A percentile compares a stretch with the other conserved stretches of the same genome.
phyloP scores from a whole-genome alignment of 2,329 filamentous ascomycete species.

The Curvularia sp. region DNA sequence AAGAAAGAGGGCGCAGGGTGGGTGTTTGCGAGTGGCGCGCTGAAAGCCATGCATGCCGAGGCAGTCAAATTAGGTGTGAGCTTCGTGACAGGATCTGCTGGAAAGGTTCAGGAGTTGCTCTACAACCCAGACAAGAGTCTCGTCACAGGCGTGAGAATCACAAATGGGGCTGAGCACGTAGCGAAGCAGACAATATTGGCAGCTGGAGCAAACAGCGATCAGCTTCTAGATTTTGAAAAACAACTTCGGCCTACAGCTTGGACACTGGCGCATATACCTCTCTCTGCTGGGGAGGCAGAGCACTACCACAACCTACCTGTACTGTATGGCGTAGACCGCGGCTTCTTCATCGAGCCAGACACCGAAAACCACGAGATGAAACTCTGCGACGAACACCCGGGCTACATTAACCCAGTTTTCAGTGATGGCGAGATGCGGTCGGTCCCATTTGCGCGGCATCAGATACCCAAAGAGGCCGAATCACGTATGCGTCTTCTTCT shows the following conservation, averaged over 20 bases:
- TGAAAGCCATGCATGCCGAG: slow-evolving; percentile 57
- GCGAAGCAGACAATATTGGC: slow-evolving; percentile 59
- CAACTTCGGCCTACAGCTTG: slow-evolving; percentile 64
- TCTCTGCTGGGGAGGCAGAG: slow-evolving; percentile 56
- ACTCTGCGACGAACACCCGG: slow-evolving; percentile 64
- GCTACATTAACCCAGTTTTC: slow-evolving; percentile 60
- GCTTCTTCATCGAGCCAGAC: slow-evolving; percentile 61
- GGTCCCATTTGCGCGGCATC: slow-evolving; percentile 53
- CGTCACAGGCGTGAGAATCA: slow-evolving; percentile 55
- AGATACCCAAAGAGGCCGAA: slow-evolving; percentile 59
- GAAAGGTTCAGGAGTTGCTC: slow-evolving; percentile 52
- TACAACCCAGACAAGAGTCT: slow-evolving; percentile 34
- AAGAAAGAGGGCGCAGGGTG: slow-evolving; percentile 59
- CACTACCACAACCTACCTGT: slow-evolving; percentile 60
- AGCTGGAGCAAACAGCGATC: slow-evolving; percentile 58
- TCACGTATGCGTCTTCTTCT: slow-evolving; percentile 58
- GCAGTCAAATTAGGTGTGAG: slow-evolving; percentile 56
- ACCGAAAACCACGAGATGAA: slow-evolving; percentile 56
- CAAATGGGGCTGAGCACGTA: slow-evolving; percentile 52
- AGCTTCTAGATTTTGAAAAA: slow-evolving; percentile 59
- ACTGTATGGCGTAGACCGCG: slow-evolving; percentile 58
- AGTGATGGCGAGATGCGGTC: slow-evolving; percentile 40
- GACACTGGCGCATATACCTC: slow-evolving; percentile 61
- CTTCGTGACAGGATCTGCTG: slow-evolving; percentile 55
- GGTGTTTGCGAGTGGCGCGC: slow-evolving; percentile 61